phyloP scores from a whole-genome alignment of 768 basidiomycete genomes.

The Mycena kentingensis region DNA sequence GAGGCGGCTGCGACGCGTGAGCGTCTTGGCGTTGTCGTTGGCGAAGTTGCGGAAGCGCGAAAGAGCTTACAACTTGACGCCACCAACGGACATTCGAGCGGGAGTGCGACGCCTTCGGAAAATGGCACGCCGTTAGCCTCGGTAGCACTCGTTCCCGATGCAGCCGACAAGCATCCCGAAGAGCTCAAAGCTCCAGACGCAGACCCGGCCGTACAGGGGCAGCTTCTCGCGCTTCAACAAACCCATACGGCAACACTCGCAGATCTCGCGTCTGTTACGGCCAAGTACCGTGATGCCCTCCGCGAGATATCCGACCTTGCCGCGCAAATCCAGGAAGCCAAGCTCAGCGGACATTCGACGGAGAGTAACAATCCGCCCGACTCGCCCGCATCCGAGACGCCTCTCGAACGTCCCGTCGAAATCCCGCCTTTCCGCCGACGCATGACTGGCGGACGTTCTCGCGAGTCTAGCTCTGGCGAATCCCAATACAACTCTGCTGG shows the following conservation, averaged over 20 bases:
- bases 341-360: constrained; percentile 54
- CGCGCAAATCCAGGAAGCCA: constrained; percentile 86
- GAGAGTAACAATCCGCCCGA: constrained; percentile 40
- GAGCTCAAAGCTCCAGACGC: constrained; percentile 15
- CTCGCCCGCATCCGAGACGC: constrained; percentile 35
- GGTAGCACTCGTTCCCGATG: constrained; percentile 13
- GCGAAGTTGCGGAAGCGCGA: constrained; percentile 70
- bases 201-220: constrained; percentile 51
- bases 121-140: constrained; percentile 17
- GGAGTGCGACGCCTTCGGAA: constrained; percentile 5
- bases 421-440: constrained; percentile 50
- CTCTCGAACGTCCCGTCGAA: constrained; percentile 42
- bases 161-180: constrained; percentile 14
- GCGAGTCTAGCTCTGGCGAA: constrained; percentile 47
- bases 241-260: constrained; percentile 78
- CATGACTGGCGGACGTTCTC: constrained; percentile 49
- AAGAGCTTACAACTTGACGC: constrained; percentile 60
- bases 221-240: constrained; percentile 76
- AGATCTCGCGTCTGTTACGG: constrained; percentile 75
- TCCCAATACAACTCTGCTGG: constrained; percentile 51
- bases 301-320: constrained; percentile 92
- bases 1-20: constrained; percentile 66
- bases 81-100: constrained; percentile 10
- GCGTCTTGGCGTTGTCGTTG: constrained; percentile 68
- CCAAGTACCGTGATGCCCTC: constrained; percentile 87